Evolutionary conservation across 768 basidiomycete genomes (phyloP), one percentile per base, ranked within the genome.

Genomic region (Amanita pseudoporphyria): DNA sequence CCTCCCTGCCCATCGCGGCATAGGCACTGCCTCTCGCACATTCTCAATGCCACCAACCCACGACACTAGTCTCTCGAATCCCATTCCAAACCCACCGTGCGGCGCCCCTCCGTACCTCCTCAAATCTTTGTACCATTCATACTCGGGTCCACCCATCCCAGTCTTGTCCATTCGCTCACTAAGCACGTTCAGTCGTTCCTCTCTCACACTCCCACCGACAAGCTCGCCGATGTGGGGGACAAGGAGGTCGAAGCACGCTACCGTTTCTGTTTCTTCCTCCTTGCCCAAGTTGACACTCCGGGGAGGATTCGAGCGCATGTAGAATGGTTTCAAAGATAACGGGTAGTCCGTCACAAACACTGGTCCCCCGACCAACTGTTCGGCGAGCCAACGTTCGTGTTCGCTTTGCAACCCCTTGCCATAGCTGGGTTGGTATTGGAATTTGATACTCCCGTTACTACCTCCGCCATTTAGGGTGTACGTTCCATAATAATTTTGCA

Each of bases 41-140:
- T 95, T 98, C 52, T 85, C 84, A 39, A 89, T 72, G 0, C 92
- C 93, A 16, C 84, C 81, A 9, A 96, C 66, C 87, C 89, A 95
- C 38, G 81, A 79, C 14, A 98, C 72, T 16, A 96, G 70, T 53
- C 96, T 71, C 64, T 99, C 96, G 59, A 95, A 96, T 1, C 96
- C 96, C 71, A 98, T 73, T 5, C 96, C 96, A 65, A 92, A 98
- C 13, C 96, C 96, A 13, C 88, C 93, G 65, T 97, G 95, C 2
- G 91, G 87, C 16, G 88, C 84, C 14, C 84, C 84, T 9, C 96
- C 96, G 57, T 77, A 94, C 58, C 73, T 73, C 52, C 95, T 71
- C 55, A 96, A 62, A 57, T 96, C 92, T 45, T 82, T 53, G 65
- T 99, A 99, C 87, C 87, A 89, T 38, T 64, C 62, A 53, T 72